Base-by-base conservation (phyloP, 257 asterid species). In the Petunia axillaris region DNA sequence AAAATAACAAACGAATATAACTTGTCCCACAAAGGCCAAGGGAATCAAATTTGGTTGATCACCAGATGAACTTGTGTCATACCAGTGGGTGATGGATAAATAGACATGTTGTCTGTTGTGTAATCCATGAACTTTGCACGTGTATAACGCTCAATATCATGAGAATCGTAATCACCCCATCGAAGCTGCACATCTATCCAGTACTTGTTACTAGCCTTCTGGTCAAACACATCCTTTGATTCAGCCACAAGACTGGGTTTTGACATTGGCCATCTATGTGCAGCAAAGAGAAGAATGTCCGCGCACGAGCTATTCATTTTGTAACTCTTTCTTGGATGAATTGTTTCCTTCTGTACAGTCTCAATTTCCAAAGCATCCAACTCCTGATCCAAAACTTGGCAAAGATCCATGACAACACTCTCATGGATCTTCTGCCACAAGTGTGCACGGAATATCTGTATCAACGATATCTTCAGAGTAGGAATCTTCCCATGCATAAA, bases 401-500 rank as follows among this genome's bases (percentile, higher is more conserved):
- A 96, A 76, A 96, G 97, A 86, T 96, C 99, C 99, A 96, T 96
- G 77, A 96, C 99, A 77, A 96, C 99, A 86, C 98, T 96, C 90
- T 96, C 99, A 57, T 96, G 99, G 76, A 96, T 88, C 88, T 96
- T 96, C 90, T 94, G 99, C 99, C 99, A 94, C 91, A 96, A 92
- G 86, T 96, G 99, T 1, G 99, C 99, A 81, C 99, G 97, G 96
- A 96, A 96, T 83, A 96, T 96, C 91, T 94, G 99, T 67, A 96
- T 96, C 89, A 96, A 78, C 39, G 99, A 96, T 84, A 96, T 96
- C 91, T 94, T 96, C 6, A 96, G 91, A 44, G 99, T 96, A 46
- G 99, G 99, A 53, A 96, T 94, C 91, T 96, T 96, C 78, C 99
- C 99, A n/a, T 96, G 99, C 99, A 96, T 96, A 84, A 96, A 96